phyloP scores from a whole-genome alignment of 2,329 filamentous ascomycete genomes.

The Chaetoscypha palmicola region DNA sequence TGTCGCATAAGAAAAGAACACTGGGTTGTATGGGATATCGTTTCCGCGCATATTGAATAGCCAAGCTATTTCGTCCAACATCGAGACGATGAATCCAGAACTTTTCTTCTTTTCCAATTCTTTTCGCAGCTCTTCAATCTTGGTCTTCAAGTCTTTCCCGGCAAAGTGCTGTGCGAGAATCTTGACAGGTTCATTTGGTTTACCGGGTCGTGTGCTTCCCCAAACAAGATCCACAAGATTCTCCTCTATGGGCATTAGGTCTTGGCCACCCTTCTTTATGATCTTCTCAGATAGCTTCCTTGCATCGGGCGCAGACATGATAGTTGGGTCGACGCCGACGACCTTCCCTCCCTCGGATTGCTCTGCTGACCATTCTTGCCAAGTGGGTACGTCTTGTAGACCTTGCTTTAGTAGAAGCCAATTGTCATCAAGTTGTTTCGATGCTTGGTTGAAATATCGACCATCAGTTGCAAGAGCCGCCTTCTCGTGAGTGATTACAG shows the following conservation, averaged over 20 bases:
- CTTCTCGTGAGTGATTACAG: constrained; percentile 77
- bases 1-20: constrained; percentile 95
- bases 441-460: constrained; percentile 95
- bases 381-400: constrained; percentile 87
- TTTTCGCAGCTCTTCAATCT: constrained; percentile 80
- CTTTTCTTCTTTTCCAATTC: constrained; percentile 87
- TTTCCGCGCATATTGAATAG: constrained; percentile 94
- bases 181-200: constrained; percentile 69
- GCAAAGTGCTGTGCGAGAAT: constrained; percentile 66
- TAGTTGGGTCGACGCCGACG: constrained; percentile 84
- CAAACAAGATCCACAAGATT: constrained; percentile 93
- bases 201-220: constrained; percentile 63
- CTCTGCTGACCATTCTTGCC: constrained; percentile 92
- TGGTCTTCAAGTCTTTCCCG: constrained; percentile 75
- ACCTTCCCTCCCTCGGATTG: constrained; percentile 80
- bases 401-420: constrained; percentile 92
- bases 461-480: constrained; percentile 91
- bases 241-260: constrained; percentile 65
- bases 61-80: constrained; percentile 96
- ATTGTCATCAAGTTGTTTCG: constrained; percentile 82
- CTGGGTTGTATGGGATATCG: constrained; percentile 95
- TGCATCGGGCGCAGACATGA: constrained; percentile 68
- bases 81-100: constrained; percentile 80
- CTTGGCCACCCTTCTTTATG: constrained; percentile 74
- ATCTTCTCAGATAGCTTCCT: constrained; percentile 79